A percentile compares a stretch with the other conserved stretches of the same genome.
Conservation (phyloP, 2,329 filamentous ascomycete genomes). For the Juglanconis sp. region DNA sequence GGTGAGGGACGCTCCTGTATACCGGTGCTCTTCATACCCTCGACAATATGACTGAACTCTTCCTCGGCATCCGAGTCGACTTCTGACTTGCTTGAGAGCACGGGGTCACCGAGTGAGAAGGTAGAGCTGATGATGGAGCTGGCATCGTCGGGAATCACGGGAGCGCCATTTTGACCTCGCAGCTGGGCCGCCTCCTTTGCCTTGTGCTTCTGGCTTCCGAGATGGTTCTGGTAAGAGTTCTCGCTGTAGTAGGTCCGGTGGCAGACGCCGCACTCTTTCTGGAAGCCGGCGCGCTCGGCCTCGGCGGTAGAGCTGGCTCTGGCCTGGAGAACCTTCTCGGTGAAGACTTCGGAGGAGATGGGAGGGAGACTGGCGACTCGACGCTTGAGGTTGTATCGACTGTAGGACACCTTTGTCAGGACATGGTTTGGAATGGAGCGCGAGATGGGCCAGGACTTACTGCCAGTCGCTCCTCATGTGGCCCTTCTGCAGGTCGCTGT, state of each 20-base stretch:
- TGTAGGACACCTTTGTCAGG: constrained; percentile 31
- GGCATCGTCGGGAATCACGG: constrained; percentile 60
- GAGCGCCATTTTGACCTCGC: constrained; percentile 30
- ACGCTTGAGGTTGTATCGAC: constrained; percentile 94
- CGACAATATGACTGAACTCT: constrained; percentile 74
- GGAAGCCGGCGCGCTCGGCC: constrained; percentile 83
- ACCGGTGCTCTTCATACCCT: constrained; percentile 68
- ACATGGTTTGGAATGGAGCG: not conserved
- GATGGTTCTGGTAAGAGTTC: constrained; percentile 90
- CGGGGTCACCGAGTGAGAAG: constrained; percentile 83
- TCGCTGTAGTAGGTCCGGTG: constrained; percentile 94
- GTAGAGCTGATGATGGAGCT: constrained; percentile 86
- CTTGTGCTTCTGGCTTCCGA: constrained; percentile 88
- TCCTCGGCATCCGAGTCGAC: constrained; percentile 68
- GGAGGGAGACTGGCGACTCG: constrained; percentile 87
- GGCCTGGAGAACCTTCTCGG: constrained; percentile 90
- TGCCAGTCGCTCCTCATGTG: constrained; percentile 99
- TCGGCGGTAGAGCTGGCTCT: constrained; percentile 81
- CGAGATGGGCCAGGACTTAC: constrained; percentile 50
- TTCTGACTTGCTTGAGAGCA: constrained; percentile 44
- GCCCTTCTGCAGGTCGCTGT: constrained; percentile 84
- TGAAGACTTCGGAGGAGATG: constrained; percentile 87
- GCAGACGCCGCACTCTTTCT: constrained; percentile 78
- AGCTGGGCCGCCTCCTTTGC: constrained; percentile 55
- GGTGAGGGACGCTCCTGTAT: constrained; percentile 43